phyloP scores from a whole-genome alignment of 2,329 filamentous ascomycete species.

The Ceratocystis smalleyi region DNA sequence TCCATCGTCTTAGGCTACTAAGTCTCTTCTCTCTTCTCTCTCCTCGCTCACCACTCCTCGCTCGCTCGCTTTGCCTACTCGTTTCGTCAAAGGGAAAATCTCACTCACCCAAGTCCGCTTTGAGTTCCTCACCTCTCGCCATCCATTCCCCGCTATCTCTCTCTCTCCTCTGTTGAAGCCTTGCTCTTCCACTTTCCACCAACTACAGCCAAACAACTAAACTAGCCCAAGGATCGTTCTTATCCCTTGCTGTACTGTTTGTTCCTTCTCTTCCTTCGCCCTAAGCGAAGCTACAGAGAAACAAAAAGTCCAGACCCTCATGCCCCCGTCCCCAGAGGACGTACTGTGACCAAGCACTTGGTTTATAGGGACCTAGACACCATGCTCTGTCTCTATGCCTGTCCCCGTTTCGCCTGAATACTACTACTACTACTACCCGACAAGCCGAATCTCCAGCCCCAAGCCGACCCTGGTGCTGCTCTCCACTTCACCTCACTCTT shows the following conservation, averaged over 20 bases:
- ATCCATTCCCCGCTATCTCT: neutral
- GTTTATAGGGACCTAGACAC: no score
- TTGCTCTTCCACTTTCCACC: conserved; percentile 3
- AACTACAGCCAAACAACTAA: neutral
- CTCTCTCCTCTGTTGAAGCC: neutral
- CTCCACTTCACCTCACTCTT: no score
- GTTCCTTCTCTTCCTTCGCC: conserved; percentile 9
- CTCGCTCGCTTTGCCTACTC: no score
- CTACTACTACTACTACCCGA: neutral
- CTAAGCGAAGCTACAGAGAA: neutral
- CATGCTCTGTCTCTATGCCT: neutral
- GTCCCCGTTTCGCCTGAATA: neutral
- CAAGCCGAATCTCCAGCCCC: neutral
- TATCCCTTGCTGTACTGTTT: neutral
- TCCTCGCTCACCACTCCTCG: neutral
- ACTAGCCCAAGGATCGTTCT: neutral
- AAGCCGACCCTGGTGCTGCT: neutral
- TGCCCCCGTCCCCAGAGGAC: neutral
- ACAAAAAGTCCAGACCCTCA: conserved; percentile 6
- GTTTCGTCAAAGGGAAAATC: no score
- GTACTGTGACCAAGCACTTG: no score
- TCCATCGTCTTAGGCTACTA: no score
- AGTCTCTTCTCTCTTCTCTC: neutral
- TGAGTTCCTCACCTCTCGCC: no score
- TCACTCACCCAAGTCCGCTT: no score